Evolutionary conservation across 2,329 filamentous ascomycete genomes (phyloP).

Genomic region (Aureobasidium melanogenum): DNA sequence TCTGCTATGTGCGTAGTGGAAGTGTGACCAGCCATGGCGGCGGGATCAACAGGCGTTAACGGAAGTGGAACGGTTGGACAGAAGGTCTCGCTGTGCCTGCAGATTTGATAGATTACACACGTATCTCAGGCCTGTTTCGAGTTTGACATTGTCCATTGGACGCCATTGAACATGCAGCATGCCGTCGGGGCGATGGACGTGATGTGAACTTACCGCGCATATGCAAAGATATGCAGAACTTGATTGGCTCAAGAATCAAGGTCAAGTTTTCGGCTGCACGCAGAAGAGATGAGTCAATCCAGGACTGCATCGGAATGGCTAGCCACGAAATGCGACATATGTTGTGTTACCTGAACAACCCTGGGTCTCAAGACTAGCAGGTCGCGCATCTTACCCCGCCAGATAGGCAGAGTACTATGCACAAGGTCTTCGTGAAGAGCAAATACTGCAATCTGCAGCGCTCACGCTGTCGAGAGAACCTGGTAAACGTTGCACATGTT

Average conservation of each 20-base stretch:
- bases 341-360: background rate
- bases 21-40: slow-evolving; percentile 7
- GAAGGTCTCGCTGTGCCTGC: background rate
- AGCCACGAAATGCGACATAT: slow-evolving; percentile 1
- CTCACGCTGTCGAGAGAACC: slow-evolving; percentile 2
- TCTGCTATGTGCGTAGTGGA: background rate
- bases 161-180: background rate
- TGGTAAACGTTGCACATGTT: slow-evolving; percentile 9
- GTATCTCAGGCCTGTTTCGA: background rate
- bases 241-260: slow-evolving; percentile 6
- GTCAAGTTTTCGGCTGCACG: background rate
- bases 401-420: background rate
- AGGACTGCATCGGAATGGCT: background rate
- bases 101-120: slow-evolving; percentile 11
- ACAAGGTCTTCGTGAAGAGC: background rate
- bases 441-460: slow-evolving; percentile 9
- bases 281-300: background rate
- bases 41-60: slow-evolving; percentile 9
- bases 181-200: background rate
- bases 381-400: background rate
- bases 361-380: background rate
- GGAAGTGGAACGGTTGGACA: slow-evolving; percentile 6
- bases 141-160: slow-evolving; percentile 4
- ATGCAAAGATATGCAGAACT: background rate
- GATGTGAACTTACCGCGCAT: background rate